Percentiles rank a stretch among this genome's conserved stretches.
These are phyloP conservation scores for Plantago lanceolata DNA, from an alignment of 305 asterid species.

Conservation along the genomic window DNA sequence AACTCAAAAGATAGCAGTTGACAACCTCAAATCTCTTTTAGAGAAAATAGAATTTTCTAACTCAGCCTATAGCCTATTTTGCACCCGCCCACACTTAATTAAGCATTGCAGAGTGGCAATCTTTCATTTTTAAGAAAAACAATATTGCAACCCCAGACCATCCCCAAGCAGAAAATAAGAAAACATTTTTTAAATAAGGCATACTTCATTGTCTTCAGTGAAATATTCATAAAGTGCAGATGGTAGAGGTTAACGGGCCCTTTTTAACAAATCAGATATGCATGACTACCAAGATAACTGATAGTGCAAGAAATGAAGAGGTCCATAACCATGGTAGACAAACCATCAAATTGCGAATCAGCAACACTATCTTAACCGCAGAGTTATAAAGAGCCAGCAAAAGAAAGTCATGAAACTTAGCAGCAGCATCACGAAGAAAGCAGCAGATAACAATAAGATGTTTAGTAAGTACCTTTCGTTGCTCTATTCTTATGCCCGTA, in stretches of 20 bases:
- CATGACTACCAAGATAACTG: not conserved
- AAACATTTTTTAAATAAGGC: not conserved
- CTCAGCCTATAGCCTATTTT: not conserved
- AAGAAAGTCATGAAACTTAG: not conserved
- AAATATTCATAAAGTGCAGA: not conserved
- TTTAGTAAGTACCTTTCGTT: constrained; percentile 48
- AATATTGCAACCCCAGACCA: not conserved
- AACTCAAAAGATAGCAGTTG: too few relatives aligned
- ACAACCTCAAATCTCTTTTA: too few relatives aligned
- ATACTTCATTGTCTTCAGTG: not conserved
- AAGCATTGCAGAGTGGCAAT: not conserved
- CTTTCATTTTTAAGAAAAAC: too few relatives aligned
- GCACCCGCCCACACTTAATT: not conserved
- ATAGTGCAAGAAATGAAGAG: not conserved
- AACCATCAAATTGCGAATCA: not conserved
- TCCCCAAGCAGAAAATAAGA: not conserved
- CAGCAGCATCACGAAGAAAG: not conserved
- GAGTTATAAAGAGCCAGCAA: not conserved
- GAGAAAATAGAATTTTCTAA: not conserved
- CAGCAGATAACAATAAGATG: not conserved
- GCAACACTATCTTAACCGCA: not conserved
- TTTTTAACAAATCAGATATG: not conserved
- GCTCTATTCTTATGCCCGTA: constrained; percentile 66
- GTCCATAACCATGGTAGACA: not conserved
- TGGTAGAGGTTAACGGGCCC: not conserved